Evolutionary conservation across 148 eudicot species (phyloP), one percentile per base, ranked within the genome.

Genomic region (Diospyros kaki): DNA sequence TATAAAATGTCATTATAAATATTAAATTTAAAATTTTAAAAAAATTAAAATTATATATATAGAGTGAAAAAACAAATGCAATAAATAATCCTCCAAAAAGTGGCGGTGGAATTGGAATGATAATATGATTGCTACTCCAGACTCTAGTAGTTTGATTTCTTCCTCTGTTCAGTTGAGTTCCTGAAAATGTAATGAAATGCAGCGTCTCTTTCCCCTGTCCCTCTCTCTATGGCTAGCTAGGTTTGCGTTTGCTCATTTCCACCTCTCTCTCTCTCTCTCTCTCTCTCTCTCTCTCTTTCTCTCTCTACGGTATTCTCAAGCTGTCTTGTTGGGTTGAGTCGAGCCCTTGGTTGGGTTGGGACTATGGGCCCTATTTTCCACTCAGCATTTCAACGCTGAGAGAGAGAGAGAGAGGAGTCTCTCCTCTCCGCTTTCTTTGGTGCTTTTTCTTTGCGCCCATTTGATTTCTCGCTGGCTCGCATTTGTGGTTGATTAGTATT

Each of bases 171-270:
- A 8, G 52, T 77, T 67, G 38, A 51, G 18, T 43, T 28, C 60
- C 68, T 48, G 52, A 48, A 72, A 63, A 56, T 75, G 72, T 69
- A 81, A 77, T 62, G 74, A 60, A 43, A 4, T 48, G 52, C 52
- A 48, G 43, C 73, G 17, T 58, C 73, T 71, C 72, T 54, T 70
- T 77, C 8, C 52, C 74, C 51, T 55, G n/a, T n/a, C 63, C 60
- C 52, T 45, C 77, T 60, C 68, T 67, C 79, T 84, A 79, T 86
- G 89, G 93, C 84, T 28, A 28, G 28, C 87, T 87, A 87, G 91
- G 91, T 87, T 83, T 80, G 66, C 71, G 42, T 62, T 76, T 81
- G 69, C 58, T 54, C 48, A 69, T 28, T 28, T 28, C 28, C 28
- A 28, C 28, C 28, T 48, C 52, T 1, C 52, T 48, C 52, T 48